These are phyloP conservation scores for Fusarium globosum DNA, from an alignment of 2,329 filamentous ascomycete genomes.

Conservation along the genomic window DNA sequence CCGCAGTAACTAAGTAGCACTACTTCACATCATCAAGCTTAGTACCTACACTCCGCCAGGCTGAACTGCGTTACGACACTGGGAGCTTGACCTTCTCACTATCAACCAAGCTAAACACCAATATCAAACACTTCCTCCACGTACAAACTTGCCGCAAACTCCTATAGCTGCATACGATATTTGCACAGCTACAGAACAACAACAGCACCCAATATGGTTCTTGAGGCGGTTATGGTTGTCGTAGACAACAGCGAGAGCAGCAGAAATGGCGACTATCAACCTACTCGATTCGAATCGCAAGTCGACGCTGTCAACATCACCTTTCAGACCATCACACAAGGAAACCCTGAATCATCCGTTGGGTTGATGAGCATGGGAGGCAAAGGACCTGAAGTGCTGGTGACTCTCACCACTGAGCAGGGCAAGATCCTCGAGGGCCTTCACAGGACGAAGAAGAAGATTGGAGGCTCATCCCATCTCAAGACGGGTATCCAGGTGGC, in stretches of 20 bases:
- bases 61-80: conserved; percentile 60
- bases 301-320: conserved; percentile 94
- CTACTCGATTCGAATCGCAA: conserved; percentile 96
- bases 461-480: conserved; percentile 87
- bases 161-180: conserved; percentile 2
- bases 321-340: conserved; percentile 94
- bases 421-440: conserved; percentile 94
- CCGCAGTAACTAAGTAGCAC: conserved; percentile 27
- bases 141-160: conserved; percentile 2
- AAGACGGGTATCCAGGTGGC: conserved; percentile 96
- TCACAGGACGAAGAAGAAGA: conserved; percentile 90
- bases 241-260: conserved; percentile 99
- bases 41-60: conserved; percentile 50
- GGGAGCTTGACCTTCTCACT: conserved; percentile 47
- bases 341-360: conserved; percentile 96
- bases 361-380: conserved; percentile 99
- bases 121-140: conserved; percentile 8
- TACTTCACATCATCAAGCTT: conserved; percentile 37
- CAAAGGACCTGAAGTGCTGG: conserved; percentile 95
- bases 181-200: conserved; percentile 10
- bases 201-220: conserved; percentile 79
- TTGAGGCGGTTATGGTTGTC: conserved; percentile 99
- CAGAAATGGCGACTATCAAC: conserved; percentile 92
- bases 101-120: conserved; percentile 40
- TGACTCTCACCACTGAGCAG: conserved; percentile 94